phyloP scores from a whole-genome alignment of 305 asterid genomes.

The Fraxinus latifolia region DNA sequence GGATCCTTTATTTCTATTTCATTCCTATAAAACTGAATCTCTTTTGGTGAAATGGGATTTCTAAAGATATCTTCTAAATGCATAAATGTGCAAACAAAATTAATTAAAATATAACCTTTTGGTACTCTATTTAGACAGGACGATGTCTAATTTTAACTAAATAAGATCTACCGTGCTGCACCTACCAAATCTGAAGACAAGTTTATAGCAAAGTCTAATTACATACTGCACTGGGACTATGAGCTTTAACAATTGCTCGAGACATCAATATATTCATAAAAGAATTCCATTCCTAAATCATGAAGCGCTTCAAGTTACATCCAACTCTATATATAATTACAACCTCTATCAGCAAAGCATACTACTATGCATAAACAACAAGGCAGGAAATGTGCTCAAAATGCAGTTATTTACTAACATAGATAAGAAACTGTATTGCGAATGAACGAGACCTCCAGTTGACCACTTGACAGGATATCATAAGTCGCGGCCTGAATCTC shows the following conservation, averaged over 20 bases:
- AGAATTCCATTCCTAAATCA: not conserved
- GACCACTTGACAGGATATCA: not conserved
- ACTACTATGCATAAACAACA: not conserved
- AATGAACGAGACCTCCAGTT: not conserved
- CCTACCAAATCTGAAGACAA: not conserved
- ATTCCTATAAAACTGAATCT: not conserved
- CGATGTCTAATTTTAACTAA: not conserved
- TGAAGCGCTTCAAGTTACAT: not conserved
- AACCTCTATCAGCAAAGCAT: not conserved
- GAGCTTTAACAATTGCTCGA: not conserved
- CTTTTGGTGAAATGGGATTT: not conserved
- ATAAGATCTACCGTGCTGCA: not conserved
- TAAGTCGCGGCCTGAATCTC: not conserved
- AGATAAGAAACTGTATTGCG: not conserved
- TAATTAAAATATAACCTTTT: not conserved
- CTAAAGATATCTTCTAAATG: not conserved
- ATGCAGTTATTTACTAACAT: not conserved
- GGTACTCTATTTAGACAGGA: not conserved
- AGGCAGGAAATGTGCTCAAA: not conserved
- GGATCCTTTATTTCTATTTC: not conserved
- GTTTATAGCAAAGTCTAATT: not conserved
- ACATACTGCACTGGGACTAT: not conserved
- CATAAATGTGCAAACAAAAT: not conserved
- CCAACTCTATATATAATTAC: not conserved
- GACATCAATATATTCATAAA: not conserved